Base-by-base conservation (phyloP, 208 protist species). In the Leishmania arabica region DNA sequence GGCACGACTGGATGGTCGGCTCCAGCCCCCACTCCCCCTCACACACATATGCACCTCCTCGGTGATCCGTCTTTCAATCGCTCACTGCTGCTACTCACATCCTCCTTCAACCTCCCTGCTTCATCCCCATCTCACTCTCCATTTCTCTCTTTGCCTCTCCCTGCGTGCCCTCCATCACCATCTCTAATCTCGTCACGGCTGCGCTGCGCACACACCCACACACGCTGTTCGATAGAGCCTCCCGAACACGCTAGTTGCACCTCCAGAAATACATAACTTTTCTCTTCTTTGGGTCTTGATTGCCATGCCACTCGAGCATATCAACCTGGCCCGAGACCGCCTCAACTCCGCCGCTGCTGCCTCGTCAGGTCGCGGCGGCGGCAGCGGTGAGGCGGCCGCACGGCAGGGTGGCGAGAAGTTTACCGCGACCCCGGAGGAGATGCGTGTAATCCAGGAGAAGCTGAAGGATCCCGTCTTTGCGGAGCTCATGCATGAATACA, bases 401-500 rank as follows among this genome's bases (percentile, higher is more conserved):
- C 37, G 45, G 54, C 31, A 65, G 42, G 56, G 40, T 17, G 21
- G 60, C 8, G 79, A 83, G 8, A 82, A 80, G 34, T 98, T 98
- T 72, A 75, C 86, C 53, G 87, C 95, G 31, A 96, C 95, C 0
- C 84, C 87, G 1, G 92, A 98, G 78, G 93, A 98, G 84, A 74
- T 98, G 37, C 85, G 79, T 13, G 86, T 84, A 2, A 96, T 98
- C 73, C 62, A 92, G 69, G 91, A 96, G 40, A 93, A 92, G 64
- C 97, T 98, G 94, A 92, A 96, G 83, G 94, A 98, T 76, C 95
- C 95, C n/a, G 88, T 90, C 51, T 98, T 98, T 77, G 82, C 93
- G 37, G 83, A 96, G 79, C 88, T 98, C 27, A 93, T 97, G 84
- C 88, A 93, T 47, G 94, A 97, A 51, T 98, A 98, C 88, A 96